Base-by-base conservation (phyloP, 306 rosid species). In the Leucaena leucocephala region DNA sequence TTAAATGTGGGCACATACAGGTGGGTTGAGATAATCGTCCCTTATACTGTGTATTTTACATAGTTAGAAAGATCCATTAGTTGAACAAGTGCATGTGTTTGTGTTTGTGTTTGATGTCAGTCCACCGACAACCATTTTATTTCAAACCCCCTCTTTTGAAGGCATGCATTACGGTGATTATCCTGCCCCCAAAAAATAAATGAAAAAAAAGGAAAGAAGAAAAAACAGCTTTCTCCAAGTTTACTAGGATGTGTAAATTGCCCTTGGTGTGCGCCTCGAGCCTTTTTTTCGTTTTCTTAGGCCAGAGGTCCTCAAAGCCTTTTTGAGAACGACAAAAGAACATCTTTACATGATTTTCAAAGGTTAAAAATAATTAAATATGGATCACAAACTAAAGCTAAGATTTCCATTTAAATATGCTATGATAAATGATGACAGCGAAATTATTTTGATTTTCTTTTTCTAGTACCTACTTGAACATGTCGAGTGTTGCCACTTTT, bases 111-210 rank as follows among this genome's bases (percentile, higher is more conserved):
- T 27, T 27, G 44, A 43, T 48, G 69, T 73, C 74, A 9, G 34
- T 57, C 64, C 70, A 74, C 80, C 82, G 75, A 77, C 77, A 77
- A 42, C 35, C 6, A 35, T 55, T 76, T 12, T 68, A 14, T 11
- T 7, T 55, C 62, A 55, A 27, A 3, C 59, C 22, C 27, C 14
- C 6, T 34, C 36, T 79, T 52, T 49, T 38, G 4, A 73, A 13
- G 68, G 10, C 46, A 73, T 67, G 82, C 48, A 48, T 82, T 62
- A 13, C 33, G 62, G 62, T 55, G 33, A 55, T 8, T 55, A 55
- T 55, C 62, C 34, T 7, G 34, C 62, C 27, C 61, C 61, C 27
- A 2, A 3, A 55, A 17, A 2, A 55, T n/a, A 27, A 27, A 5
- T 1, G 2, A 52, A 16, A 5, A 50, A 27, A 63, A 22, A 54